Conservation (phyloP, 2,329 filamentous ascomycete species). For the Talaromyces sp. region DNA sequence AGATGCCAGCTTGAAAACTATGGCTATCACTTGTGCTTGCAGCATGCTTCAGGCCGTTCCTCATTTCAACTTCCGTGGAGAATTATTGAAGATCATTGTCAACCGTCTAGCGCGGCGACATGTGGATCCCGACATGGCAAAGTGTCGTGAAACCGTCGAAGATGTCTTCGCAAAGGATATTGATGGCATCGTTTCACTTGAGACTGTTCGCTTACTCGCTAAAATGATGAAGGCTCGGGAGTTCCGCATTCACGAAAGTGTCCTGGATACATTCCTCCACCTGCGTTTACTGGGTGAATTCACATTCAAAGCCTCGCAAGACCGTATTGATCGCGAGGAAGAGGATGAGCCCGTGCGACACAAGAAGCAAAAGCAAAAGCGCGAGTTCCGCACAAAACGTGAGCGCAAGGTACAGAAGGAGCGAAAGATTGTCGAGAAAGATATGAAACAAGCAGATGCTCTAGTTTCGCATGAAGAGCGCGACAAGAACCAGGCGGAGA, state of each 20-base stretch:
- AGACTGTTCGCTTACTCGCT: conserved; percentile 79
- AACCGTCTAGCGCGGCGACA: conserved; percentile 75
- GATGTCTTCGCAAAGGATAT: conserved; percentile 84
- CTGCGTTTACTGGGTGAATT: conserved; percentile 88
- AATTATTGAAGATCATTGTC: conserved; percentile 84
- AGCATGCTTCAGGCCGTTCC: conserved; percentile 78
- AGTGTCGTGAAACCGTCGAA: conserved; percentile 77
- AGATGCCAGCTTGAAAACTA: conserved; percentile 60
- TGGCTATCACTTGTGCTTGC: conserved; percentile 86
- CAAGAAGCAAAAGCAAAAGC: conserved; percentile 72
- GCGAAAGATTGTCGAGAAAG: conserved; percentile 84
- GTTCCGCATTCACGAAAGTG: conserved; percentile 79
- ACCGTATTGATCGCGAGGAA: conserved; percentile 67
- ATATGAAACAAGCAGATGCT: conserved; percentile 90
- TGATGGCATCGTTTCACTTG: conserved; percentile 83
- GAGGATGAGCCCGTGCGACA: conserved; percentile 47
- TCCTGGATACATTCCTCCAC: conserved; percentile 88
- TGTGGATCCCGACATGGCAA: conserved; percentile 73
- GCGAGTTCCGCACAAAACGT: conserved; percentile 85
- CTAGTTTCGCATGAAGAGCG: conserved; percentile 88
- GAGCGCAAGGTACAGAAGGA: conserved; percentile 82
- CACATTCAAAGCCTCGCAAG: conserved; percentile 76
- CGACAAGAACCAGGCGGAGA: conserved; percentile 93
- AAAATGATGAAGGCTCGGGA: conserved; percentile 95
- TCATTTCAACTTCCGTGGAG: conserved; percentile 94